A percentile compares a stretch with the other conserved stretches of the same genome.
These are phyloP conservation scores for Didymella glomerata DNA, from an alignment of 2,329 filamentous ascomycete genomes.

Conservation along the genomic window DNA sequence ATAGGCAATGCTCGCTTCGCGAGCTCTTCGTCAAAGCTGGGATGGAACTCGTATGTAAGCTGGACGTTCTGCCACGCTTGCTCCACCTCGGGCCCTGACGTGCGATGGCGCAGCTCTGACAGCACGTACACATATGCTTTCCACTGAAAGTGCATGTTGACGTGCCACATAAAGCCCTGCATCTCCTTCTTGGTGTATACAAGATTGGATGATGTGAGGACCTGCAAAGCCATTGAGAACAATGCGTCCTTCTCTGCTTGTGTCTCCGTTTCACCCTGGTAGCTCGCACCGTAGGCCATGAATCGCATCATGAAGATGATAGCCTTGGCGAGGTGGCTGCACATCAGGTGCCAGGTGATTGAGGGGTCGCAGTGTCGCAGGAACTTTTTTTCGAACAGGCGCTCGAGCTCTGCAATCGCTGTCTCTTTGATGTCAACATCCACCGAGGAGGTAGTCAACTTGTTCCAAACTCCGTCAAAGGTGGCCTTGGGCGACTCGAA, in stretches of 20 bases:
- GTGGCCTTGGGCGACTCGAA: constrained; percentile 23
- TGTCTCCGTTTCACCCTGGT: constrained; percentile 43
- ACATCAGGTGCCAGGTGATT: constrained; percentile 57
- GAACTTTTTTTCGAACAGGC: constrained; percentile 51
- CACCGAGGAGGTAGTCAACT: constrained; percentile 32
- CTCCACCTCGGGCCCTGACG: constrained; percentile 36
- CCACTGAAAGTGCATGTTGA: constrained; percentile 60
- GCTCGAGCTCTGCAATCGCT: constrained; percentile 54
- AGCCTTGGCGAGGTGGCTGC: constrained; percentile 55
- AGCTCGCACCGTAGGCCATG: constrained; percentile 56
- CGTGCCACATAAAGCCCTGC: constrained; percentile 57
- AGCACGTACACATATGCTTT: constrained; percentile 62
- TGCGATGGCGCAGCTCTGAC: constrained; percentile 39
- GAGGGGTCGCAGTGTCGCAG: constrained; percentile 46
- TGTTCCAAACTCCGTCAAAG: constrained; percentile 39
- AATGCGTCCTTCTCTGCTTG: constrained; percentile 51
- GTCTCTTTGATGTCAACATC: constrained; percentile 38
- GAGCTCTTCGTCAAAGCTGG: constrained; percentile 49
- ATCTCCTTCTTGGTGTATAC: constrained; percentile 51
- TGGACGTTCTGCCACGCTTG: constrained; percentile 58
- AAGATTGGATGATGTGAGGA: constrained; percentile 54
- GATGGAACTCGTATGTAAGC: constrained; percentile 55
- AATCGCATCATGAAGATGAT: constrained; percentile 55
- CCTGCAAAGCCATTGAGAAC: constrained; percentile 53
- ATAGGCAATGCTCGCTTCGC: constrained; percentile 53